These are phyloP conservation scores for Pilasporangium apinafurcum DNA, from an alignment of 352 stramenopile species.

Conservation along the genomic window DNA sequence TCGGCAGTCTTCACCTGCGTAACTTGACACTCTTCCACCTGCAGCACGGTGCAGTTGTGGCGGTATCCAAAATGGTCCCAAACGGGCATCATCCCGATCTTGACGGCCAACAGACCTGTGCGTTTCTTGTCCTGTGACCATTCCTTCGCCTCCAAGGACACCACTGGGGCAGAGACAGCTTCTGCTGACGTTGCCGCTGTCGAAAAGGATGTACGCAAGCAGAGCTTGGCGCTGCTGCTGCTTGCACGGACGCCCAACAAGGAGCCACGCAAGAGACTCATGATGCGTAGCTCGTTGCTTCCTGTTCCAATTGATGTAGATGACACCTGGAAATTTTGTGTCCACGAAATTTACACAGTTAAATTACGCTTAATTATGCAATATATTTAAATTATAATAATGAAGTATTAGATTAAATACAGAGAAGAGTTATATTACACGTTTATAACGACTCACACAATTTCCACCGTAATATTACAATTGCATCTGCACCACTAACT, in stretches of 20 bases:
- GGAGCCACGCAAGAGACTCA: constrained; percentile 30
- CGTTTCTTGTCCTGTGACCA: constrained; percentile 83
- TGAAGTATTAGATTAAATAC: too few relatives aligned
- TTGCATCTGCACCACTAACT: too few relatives aligned
- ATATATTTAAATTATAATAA: too few relatives aligned
- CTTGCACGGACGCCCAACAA: constrained; percentile 12
- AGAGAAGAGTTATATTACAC: too few relatives aligned
- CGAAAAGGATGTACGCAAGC: constrained; percentile 7
- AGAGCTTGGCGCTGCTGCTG: constrained; percentile 4
- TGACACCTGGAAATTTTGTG: too few relatives aligned
- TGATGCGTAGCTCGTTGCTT: neutral
- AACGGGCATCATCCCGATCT: constrained; percentile 98
- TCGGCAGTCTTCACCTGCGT: constrained; percentile 95
- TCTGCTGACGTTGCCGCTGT: constrained; percentile 1
- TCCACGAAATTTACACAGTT: neutral
- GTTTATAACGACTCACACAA: too few relatives aligned
- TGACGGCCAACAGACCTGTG: constrained; percentile 90
- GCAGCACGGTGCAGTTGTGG: constrained; percentile 93
- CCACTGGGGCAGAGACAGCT: neutral
- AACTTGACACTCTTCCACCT: constrained; percentile 91
- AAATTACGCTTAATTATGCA: neutral
- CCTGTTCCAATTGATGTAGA: neutral
- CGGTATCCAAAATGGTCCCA: constrained; percentile 97
- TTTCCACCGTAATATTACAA: too few relatives aligned
- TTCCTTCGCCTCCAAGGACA: constrained; percentile 16